These are phyloP conservation scores for Paraphysoderma sedebokerense DNA, from an alignment of 371 early-diverging fungal species.

Conservation along the genomic window DNA sequence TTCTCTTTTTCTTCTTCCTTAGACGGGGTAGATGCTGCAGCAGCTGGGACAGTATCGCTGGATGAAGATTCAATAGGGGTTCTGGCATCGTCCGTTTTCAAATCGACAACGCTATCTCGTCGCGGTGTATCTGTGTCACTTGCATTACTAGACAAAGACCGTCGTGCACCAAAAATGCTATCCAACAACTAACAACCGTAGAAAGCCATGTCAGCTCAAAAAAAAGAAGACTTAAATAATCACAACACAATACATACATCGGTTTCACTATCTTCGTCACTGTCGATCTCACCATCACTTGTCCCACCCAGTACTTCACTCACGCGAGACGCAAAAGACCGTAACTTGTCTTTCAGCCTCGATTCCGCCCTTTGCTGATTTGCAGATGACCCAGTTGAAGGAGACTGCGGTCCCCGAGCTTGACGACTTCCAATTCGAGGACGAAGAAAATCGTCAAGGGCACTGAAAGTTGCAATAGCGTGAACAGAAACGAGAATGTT, in stretches of 20 bases:
- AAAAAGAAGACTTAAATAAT: no score
- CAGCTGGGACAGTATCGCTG: no score
- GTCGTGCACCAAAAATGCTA: no score
- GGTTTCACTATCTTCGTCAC: constrained; percentile 1
- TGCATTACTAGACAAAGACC: no score
- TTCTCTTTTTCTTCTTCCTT: constrained; percentile 17
- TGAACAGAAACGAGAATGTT: constrained; percentile 71
- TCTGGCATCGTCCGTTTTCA: constrained; percentile 10
- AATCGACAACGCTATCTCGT: constrained; percentile 11
- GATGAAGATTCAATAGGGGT: no score
- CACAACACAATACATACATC: constrained; percentile 7
- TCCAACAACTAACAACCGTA: no score
- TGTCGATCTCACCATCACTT: constrained; percentile 1
- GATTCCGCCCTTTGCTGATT: constrained; percentile 1
- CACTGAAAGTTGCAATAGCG: constrained; percentile 63
- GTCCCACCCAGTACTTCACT: constrained; percentile 4
- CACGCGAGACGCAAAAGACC: neutral
- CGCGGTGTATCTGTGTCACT: constrained; percentile 15
- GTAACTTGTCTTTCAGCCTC: neutral
- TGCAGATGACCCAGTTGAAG: no score
- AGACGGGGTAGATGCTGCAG: no score
- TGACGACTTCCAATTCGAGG: constrained; percentile 19
- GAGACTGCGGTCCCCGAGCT: no score
- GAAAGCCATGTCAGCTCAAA: no score
- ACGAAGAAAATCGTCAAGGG: constrained; percentile 56